Evolutionary conservation across 768 basidiomycete species (phyloP).

Genomic region (Boletus rubescentipes): DNA sequence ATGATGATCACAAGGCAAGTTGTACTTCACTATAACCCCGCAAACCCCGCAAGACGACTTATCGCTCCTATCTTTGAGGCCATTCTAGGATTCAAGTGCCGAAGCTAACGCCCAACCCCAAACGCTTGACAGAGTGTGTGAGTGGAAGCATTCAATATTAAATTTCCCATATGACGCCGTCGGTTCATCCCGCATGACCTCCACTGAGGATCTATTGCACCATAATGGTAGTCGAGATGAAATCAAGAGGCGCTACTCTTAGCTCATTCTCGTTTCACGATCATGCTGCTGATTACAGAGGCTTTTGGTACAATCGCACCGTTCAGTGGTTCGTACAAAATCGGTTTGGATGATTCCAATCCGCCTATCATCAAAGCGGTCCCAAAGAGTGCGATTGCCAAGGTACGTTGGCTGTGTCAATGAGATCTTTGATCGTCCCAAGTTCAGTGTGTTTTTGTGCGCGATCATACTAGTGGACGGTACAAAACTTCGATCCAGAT

Average conservation of each 20-base stretch:
- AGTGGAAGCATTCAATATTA: neutral
- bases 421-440: neutral
- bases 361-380: constrained; percentile 1
- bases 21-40: neutral
- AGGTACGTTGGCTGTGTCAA: neutral
- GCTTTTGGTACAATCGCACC: constrained; percentile 5
- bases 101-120: no score
- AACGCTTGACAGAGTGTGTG: neutral
- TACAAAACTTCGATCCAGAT: constrained; percentile 10
- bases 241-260: no score
- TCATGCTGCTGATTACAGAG: neutral
- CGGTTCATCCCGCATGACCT: neutral
- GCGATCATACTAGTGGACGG: constrained; percentile 6
- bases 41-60: neutral
- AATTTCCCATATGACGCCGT: neutral
- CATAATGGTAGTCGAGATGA: neutral
- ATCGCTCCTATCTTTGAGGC: neutral
- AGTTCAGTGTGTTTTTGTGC: neutral
- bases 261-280: neutral
- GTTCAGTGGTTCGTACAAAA: neutral
- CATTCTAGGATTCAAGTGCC: neutral
- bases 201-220: neutral
- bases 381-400: neutral
- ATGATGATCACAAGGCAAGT: neutral
- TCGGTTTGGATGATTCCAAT: neutral